Conservation (phyloP, 495 filamentous ascomycete species). For the Xylaria cubensis region DNA sequence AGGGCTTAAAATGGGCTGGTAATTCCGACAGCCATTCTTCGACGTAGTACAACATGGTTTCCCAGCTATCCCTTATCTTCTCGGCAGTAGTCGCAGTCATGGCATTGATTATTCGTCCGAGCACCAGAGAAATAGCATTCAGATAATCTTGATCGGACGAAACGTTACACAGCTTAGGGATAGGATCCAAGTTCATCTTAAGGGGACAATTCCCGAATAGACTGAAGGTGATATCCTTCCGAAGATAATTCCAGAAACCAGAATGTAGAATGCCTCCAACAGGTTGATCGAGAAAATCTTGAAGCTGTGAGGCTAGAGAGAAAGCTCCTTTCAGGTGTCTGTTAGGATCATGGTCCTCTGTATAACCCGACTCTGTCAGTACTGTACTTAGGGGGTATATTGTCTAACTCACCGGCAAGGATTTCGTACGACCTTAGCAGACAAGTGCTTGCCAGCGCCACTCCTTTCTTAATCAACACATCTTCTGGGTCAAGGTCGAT, state of each 20-base stretch:
- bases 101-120: slow-evolving; percentile 45
- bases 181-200: slow-evolving; percentile 43
- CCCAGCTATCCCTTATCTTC: slow-evolving; percentile 18
- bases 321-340: slow-evolving; percentile 33
- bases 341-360: slow-evolving; percentile 30
- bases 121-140: slow-evolving; percentile 41
- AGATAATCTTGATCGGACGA: slow-evolving; percentile 38
- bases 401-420: slow-evolving; percentile 27
- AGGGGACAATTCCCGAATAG: slow-evolving; percentile 42
- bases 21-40: slow-evolving; percentile 32
- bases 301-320: slow-evolving; percentile 30
- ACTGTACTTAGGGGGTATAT: not conserved
- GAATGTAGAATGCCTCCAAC: slow-evolving; percentile 37
- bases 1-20: slow-evolving; percentile 35
- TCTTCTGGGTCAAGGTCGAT: slow-evolving; percentile 29
- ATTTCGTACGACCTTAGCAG: slow-evolving; percentile 51
- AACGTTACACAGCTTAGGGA: slow-evolving; percentile 20
- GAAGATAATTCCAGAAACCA: slow-evolving; percentile 50
- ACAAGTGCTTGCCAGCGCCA: slow-evolving; percentile 46
- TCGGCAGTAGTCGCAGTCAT: slow-evolving; percentile 30
- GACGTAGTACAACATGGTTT: slow-evolving; percentile 26
- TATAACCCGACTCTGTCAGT: not conserved
- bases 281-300: slow-evolving; percentile 13
- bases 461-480: slow-evolving; percentile 35
- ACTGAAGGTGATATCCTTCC: slow-evolving; percentile 49